These are phyloP conservation scores for Graphilbum sp. DNA, from an alignment of 2,329 filamentous ascomycete species.

Conservation along the genomic window DNA sequence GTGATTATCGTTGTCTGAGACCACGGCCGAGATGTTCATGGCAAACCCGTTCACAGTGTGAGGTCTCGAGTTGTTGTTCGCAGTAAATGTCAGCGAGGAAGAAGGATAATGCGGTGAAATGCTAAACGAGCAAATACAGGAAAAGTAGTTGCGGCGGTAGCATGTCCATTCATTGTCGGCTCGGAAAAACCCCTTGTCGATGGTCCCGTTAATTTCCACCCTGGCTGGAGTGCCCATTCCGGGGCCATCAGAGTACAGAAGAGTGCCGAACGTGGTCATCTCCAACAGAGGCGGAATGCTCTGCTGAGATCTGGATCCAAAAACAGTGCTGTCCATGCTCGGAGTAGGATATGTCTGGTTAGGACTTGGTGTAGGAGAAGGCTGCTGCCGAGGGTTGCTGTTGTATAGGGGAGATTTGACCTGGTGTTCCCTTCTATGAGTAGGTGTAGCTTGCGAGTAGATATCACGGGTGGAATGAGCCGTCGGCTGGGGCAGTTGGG, in stretches of 20 bases:
- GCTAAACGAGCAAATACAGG: constrained; percentile 63
- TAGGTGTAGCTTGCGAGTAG: constrained; percentile 33
- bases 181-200: constrained; percentile 81
- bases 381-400: constrained; percentile 29
- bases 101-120: constrained; percentile 39
- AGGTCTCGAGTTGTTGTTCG: constrained; percentile 32
- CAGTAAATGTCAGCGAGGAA: constrained; percentile 33
- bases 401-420: constrained; percentile 36
- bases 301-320: constrained; percentile 20
- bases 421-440: constrained; percentile 33
- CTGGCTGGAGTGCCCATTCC: constrained; percentile 35
- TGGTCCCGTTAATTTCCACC: constrained; percentile 59
- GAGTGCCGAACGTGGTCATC: constrained; percentile 37
- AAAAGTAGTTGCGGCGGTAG: constrained; percentile 83
- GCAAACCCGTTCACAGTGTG: constrained; percentile 59
- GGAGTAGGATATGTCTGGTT: constrained; percentile 26
- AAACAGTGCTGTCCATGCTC: constrained; percentile 35
- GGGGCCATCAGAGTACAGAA: constrained; percentile 41
- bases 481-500: constrained; percentile 34
- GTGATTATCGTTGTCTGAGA: constrained; percentile 61
- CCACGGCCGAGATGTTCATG: constrained; percentile 71
- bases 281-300: constrained; percentile 36
- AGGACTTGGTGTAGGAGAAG: constrained; percentile 34
- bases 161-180: constrained; percentile 78
- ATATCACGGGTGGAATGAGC: constrained; percentile 34